A percentile compares a stretch with the other conserved stretches of the same genome.
These are phyloP conservation scores for Mycena sanguinolenta DNA, from an alignment of 768 basidiomycete genomes.

Conservation along the genomic window DNA sequence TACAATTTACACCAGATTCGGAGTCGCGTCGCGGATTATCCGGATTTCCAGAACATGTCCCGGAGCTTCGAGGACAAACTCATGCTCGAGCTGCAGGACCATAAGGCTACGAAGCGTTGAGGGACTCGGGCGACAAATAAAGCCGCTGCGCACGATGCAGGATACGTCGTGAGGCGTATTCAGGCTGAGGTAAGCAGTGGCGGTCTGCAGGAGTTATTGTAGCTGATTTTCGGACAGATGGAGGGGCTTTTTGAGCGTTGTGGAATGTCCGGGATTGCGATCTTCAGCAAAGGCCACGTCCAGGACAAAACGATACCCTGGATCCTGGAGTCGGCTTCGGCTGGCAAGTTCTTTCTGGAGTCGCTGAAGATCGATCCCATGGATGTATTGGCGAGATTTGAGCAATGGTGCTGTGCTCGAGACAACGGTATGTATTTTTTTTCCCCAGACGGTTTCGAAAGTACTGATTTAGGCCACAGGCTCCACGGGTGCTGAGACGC, in stretches of 20 bases:
- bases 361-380: neutral
- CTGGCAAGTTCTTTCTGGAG: neutral
- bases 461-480: too few relatives aligned
- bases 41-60: neutral
- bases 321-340: too few relatives aligned
- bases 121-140: neutral
- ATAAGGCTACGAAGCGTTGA: neutral
- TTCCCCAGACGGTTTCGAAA: too few relatives aligned
- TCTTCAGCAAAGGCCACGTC: too few relatives aligned
- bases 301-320: too few relatives aligned
- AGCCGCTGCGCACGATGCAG: neutral
- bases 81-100: neutral
- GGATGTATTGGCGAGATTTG: neutral
- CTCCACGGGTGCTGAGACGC: too few relatives aligned
- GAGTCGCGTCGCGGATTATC: neutral
- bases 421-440: too few relatives aligned
- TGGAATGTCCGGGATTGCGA: too few relatives aligned
- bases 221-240: too few relatives aligned
- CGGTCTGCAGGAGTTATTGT: neutral
- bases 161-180: neutral
- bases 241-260: too few relatives aligned
- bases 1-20: neutral
- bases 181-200: neutral
- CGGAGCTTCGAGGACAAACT: neutral
- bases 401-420: neutral